Evolutionary conservation across 805 yeast genomes (phyloP).

Genomic region (Nakazawaea anatomiae): DNA sequence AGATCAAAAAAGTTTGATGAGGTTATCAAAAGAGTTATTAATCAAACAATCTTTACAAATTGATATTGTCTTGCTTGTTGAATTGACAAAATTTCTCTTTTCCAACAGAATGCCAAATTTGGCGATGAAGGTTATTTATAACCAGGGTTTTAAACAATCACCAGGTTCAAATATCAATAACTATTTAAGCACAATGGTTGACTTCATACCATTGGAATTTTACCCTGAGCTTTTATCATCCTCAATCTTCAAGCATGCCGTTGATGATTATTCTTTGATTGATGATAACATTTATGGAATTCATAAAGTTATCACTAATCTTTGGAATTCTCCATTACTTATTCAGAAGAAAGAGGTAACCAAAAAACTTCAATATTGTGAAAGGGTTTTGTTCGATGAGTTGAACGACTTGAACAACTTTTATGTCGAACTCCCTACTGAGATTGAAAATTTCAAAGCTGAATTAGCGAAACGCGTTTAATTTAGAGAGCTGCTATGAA

Average conservation of each 20-base stretch:
- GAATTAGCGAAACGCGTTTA: neutral
- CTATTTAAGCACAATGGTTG: slow-evolving; percentile 24
- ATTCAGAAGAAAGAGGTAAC: slow-evolving; percentile 4
- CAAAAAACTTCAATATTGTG: slow-evolving; percentile 20
- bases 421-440: slow-evolving; percentile 26
- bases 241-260: slow-evolving; percentile 20
- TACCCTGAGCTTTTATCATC: slow-evolving; percentile 15
- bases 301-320: slow-evolving; percentile 19
- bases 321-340: neutral
- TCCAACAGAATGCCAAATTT: slow-evolving; percentile 15
- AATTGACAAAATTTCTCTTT: slow-evolving; percentile 17
- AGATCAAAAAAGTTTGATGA: slow-evolving; percentile 20
- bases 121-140: slow-evolving; percentile 19
- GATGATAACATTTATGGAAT: slow-evolving; percentile 29
- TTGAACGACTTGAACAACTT: slow-evolving; percentile 28
- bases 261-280: slow-evolving; percentile 27
- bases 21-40: slow-evolving; percentile 23
- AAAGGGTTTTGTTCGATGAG: slow-evolving; percentile 24
- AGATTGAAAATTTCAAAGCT: slow-evolving; percentile 21
- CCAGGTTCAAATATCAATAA: slow-evolving; percentile 18
- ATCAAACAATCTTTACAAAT: slow-evolving; percentile 21
- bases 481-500: neutral
- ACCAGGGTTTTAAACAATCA: slow-evolving; percentile 25
- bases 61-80: slow-evolving; percentile 17
- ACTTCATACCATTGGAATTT: slow-evolving; percentile 18